Percentiles rank a stretch among this genome's conserved stretches.
Conservation (phyloP, 2,329 filamentous ascomycete species). For the Aspergillus terreus region DNA sequence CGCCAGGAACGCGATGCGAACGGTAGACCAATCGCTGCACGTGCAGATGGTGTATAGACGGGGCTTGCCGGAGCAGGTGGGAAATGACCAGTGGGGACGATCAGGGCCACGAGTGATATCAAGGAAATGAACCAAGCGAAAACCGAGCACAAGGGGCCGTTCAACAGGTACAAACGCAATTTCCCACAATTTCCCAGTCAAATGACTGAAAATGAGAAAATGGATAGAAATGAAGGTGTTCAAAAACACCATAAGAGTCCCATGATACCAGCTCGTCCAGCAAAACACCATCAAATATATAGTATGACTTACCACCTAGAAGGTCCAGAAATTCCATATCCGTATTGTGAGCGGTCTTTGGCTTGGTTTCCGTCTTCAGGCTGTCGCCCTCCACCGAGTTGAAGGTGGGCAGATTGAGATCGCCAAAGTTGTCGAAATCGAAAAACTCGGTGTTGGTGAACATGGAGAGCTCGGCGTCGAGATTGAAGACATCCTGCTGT, state of each 20-base stretch:
- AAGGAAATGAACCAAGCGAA: not conserved
- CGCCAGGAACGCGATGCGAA: slow-evolving; percentile 6
- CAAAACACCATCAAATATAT: not conserved
- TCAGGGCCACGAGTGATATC: not conserved
- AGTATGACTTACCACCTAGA: slow-evolving; percentile 36
- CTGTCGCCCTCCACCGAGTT: slow-evolving; percentile 29
- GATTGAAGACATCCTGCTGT: slow-evolving; percentile 58
- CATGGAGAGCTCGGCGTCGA: slow-evolving; percentile 70
- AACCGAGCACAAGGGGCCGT: slow-evolving; percentile 1
- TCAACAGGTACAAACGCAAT: not conserved
- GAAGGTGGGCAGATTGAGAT: slow-evolving; percentile 31
- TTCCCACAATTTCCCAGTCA: not conserved
- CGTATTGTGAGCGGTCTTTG: slow-evolving; percentile 20
- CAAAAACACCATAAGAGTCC: not conserved
- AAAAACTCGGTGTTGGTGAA: slow-evolving; percentile 83
- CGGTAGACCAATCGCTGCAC: slow-evolving; percentile 12
- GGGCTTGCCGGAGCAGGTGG: not conserved
- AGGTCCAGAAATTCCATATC: slow-evolving; percentile 42
- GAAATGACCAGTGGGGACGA: not conserved
- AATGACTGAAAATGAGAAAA: not conserved
- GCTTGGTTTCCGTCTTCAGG: slow-evolving; percentile 18
- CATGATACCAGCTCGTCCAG: slow-evolving; percentile 1
- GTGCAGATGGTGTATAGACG: slow-evolving; percentile 10
- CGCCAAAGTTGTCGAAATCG: slow-evolving; percentile 60
- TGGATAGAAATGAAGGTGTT: not conserved